Base-by-base conservation (phyloP, 192 early-diverging fungal genomes). In the Coemansia sp. region DNA sequence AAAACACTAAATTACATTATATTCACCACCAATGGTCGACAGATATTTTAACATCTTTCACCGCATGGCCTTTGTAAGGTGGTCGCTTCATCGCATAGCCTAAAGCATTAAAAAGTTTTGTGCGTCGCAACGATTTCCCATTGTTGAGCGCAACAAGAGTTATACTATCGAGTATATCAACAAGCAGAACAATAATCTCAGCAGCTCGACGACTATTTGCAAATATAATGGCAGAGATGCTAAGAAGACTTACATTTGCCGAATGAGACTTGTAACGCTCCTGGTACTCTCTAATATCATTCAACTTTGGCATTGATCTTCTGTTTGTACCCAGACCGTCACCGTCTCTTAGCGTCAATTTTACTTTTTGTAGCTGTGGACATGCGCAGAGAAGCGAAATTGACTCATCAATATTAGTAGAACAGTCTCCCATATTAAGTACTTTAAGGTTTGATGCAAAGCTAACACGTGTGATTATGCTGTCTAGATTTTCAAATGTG, bases 151-250 rank as follows among this genome's bases (percentile, higher is more conserved):
- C 36, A 7, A 72, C 59, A 20, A 53, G 22, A 19, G 32, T 56
- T 46, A 72, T 61, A 31, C 59, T 62, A 19, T 33, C 22, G 14
- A 72, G 31, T 19, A 72, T 65, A 42, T 61, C 58, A 11, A 51
- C 24, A n/a, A 72, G 53, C 53, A 72, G 54, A 33, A 72, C 59
- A 31, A 72, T 51, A 22, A 33, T 62, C 63, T 72, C 70, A 2
- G 25, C 70, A 4, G 64, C 52, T 10, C 58, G 57, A 22, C 70
- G 63, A 29, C 11, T 29, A 42, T 42, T 66, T 0, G 17, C 11
- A 54, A 67, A 73, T 10, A 27, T 7, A 1, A 29, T 31, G 8
- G 20, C 53, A 32, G 22, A 9, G 19, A 73, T 67, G 21, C 60
- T 33, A 36, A 73, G 29, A 3, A 59, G 36, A 9, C 31, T 17